Base-by-base conservation (phyloP, 2,329 filamentous ascomycete genomes). In the Neurospora sp. region DNA sequence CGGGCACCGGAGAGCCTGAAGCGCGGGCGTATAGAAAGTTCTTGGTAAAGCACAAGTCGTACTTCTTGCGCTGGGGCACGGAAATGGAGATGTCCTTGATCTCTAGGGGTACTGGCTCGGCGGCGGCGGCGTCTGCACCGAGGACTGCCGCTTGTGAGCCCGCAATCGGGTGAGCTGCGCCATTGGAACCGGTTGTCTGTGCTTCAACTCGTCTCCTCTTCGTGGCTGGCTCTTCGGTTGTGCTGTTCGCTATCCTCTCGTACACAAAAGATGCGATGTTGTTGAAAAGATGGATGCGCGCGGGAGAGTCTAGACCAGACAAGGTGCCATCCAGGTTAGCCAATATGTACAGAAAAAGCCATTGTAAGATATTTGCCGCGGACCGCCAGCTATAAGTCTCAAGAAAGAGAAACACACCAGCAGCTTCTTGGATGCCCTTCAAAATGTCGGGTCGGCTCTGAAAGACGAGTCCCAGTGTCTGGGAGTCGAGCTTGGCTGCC, bases 71-170 rank as follows among this genome's bases (percentile, higher is more conserved):
- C 79, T 89, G 87, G 0, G 89, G 89, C 4, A 90, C 83, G 0
- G 87, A 86, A n/a, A 91, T 82, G 0, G 88, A 91, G 23, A 91
- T 88, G 65, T 90, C 89, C 77, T 88, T 89, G 71, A 91, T 82
- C 72, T 86, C 86, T 19, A 90, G 80, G 36, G 89, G 78, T 0
- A 89, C 79, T 6, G 81, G 75, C 73, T 89, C 87, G 6, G 81
- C 79, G 1, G 81, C 80, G 0, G 84, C 82, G 67, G 82, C 82
- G 33, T 78, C 78, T 39, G 75, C 77, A 8, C 75, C 69, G 6
- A 62, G 23, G 17, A 69, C 67, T 41, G 68, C 73, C 69, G 70
- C 72, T 28, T 78, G 75, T 17, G 76, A 72, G 17, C 70, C 66
- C 41, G 74, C 72, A 8, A 74, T 33, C 74, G 66, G 75, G 76